Base-by-base conservation (phyloP, 805 yeast genomes). In the Candida namnaoensis region DNA sequence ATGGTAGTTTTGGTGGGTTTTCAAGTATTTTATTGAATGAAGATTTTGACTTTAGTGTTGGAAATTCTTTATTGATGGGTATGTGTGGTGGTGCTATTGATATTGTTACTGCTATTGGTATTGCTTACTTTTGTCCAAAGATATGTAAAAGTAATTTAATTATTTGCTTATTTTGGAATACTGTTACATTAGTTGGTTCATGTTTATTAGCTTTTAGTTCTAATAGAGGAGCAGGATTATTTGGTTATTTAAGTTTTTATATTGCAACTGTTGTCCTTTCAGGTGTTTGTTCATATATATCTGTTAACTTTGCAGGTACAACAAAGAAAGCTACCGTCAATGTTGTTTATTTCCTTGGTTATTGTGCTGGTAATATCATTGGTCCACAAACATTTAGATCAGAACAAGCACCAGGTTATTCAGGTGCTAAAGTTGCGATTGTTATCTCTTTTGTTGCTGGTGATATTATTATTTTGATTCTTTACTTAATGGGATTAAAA, bases 381-480 rank as follows among this genome's bases (percentile, higher is more conserved):
- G 91, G 90, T 3, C 88, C 93, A 5, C 88, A 81, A 58, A 69
- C 83, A 15, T 84, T 84, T 63, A 69, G 65, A 44, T 59, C 71
- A 0, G 48, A 59, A 6, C 75, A 81, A 44, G 79, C 76, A n/a
- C 88, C 88, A 7, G 53, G 58, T 35, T 84, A 82, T 51, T 60
- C 56, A 7, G 72, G 75, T 30, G 83, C 80, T 3, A 76, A 76
- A 47, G 64, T 69, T 26, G 65, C 76, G 3, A 65, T 76, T 55
- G 67, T 75, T 43, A 71, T 65, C 10, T 65, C 78, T 37, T 72
- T 74, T 48, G 58, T 65, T 11, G 64, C 53, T 10, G 57, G 72
- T 42, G 60, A 68, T 11, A 55, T 62, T 13, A 49, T 66, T 10
- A 49, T 74, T 25, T 49, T 62, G 4, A 36, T 43, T 13, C 37